Conservation (phyloP, 169 alveolate species). For the Cystoisospora suis region DNA sequence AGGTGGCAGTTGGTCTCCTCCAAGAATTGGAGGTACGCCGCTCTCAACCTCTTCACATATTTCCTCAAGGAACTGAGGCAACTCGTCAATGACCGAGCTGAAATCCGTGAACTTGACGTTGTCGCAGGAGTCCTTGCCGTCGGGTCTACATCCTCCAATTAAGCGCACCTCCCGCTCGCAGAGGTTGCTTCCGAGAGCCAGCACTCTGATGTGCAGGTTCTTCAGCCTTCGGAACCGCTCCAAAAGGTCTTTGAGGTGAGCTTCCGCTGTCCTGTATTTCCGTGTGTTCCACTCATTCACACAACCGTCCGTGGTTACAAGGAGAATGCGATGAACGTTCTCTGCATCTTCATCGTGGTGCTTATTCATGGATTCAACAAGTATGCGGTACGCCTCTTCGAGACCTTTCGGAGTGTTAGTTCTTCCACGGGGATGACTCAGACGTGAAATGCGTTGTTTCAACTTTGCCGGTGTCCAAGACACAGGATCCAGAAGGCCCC, state of each 20-base stretch:
- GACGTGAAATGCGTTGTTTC: not conserved
- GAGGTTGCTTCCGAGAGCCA: not conserved
- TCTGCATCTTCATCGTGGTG: not conserved
- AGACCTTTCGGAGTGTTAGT: not conserved
- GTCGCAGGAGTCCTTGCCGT: not conserved
- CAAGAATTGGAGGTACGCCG: not conserved
- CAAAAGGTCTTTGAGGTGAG: not conserved
- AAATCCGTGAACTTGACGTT: constrained; percentile 7
- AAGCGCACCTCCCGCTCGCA: not conserved
- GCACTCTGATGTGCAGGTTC: constrained; percentile 3
- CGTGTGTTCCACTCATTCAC: constrained; percentile 2
- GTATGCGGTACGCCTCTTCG: not conserved
- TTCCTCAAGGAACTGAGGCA: not conserved
- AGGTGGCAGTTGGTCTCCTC: not conserved
- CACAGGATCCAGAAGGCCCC: not conserved
- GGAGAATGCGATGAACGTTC: not conserved
- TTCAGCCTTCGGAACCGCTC: not conserved
- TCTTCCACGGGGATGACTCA: not conserved
- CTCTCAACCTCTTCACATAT: constrained; percentile 2
- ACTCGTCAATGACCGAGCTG: not conserved
- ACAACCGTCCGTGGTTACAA: constrained; percentile 7
- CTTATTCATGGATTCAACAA: not conserved
- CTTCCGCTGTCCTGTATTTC: not conserved
- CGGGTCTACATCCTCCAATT: not conserved
- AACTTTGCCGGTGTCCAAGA: not conserved